phyloP scores from a whole-genome alignment of 2,329 filamentous ascomycete genomes.

The Calonectria hongkongensis region DNA sequence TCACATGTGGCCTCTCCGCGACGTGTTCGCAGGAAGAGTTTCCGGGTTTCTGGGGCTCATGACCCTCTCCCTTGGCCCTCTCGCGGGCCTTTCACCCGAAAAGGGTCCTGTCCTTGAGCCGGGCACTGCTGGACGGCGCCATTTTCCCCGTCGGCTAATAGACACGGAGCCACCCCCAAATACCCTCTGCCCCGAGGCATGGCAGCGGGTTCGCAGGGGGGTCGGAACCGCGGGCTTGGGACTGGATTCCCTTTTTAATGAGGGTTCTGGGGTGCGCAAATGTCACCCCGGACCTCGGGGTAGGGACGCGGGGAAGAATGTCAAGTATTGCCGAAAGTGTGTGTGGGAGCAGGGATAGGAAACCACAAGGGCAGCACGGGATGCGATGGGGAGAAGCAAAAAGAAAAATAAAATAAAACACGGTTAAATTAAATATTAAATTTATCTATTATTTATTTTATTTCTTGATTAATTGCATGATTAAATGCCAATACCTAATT shows the following conservation, averaged over 20 bases:
- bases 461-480: constrained; percentile 9
- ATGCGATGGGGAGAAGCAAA: background rate
- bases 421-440: background rate
- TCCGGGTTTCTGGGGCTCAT: constrained; percentile 45
- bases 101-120: constrained; percentile 32
- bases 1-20: constrained; percentile 47
- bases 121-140: constrained; percentile 28
- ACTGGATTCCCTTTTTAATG: constrained; percentile 37
- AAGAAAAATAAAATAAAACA: background rate
- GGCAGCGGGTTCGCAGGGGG: constrained; percentile 23
- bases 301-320: constrained; percentile 32
- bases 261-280: constrained; percentile 31
- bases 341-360: constrained; percentile 22
- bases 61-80: constrained; percentile 27
- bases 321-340: constrained; percentile 30
- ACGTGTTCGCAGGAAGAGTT: constrained; percentile 30
- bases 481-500: constrained; percentile 3
- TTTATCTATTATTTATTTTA: constrained; percentile 7
- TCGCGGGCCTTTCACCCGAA: constrained; percentile 51
- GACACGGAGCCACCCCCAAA: constrained; percentile 5
- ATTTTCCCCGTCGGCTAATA: constrained; percentile 51
- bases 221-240: constrained; percentile 40
- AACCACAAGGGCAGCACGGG: background rate
- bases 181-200: constrained; percentile 25
- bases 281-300: constrained; percentile 38